phyloP scores from a whole-genome alignment of 1,139 yeast species.

The Suhomyces yuchorum region DNA sequence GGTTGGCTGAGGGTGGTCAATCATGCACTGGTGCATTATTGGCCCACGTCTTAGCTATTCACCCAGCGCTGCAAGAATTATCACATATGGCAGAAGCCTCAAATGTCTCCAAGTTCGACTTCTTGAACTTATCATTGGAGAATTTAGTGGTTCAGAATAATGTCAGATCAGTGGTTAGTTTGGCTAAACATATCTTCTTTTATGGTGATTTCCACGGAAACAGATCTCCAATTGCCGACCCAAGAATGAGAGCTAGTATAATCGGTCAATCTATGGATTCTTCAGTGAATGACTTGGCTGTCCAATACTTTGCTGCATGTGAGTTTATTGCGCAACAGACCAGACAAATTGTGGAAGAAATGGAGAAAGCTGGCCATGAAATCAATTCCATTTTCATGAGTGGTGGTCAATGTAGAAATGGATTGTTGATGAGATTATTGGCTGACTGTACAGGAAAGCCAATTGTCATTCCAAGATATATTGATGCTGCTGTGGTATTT shows the following conservation, averaged over 20 bases:
- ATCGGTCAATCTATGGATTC: constrained; percentile 92
- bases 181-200: constrained; percentile 84
- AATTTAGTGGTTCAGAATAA: constrained; percentile 55
- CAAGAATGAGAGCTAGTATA: constrained; percentile 88
- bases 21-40: constrained; percentile 93
- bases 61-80: constrained; percentile 81
- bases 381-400: constrained; percentile 81
- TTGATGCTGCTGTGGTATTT: constrained; percentile 95
- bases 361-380: constrained; percentile 78
- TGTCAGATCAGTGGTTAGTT: constrained; percentile 71
- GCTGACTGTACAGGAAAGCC: constrained; percentile 94
- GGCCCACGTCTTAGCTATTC: constrained; percentile 86
- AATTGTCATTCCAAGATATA: constrained; percentile 89
- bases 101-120: constrained; percentile 77
- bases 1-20: constrained; percentile 99
- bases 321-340: constrained; percentile 98
- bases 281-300: constrained; percentile 79
- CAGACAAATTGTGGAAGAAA: constrained; percentile 85
- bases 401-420: constrained; percentile 96
- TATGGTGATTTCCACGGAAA: constrained; percentile 98
- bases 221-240: constrained; percentile 94
- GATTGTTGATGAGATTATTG: constrained; percentile 79
- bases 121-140: constrained; percentile 74
- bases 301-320: constrained; percentile 88
- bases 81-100: constrained; percentile 63